Conservation (phyloP, 495 filamentous ascomycete species). For the Apiosordaria backusii region DNA sequence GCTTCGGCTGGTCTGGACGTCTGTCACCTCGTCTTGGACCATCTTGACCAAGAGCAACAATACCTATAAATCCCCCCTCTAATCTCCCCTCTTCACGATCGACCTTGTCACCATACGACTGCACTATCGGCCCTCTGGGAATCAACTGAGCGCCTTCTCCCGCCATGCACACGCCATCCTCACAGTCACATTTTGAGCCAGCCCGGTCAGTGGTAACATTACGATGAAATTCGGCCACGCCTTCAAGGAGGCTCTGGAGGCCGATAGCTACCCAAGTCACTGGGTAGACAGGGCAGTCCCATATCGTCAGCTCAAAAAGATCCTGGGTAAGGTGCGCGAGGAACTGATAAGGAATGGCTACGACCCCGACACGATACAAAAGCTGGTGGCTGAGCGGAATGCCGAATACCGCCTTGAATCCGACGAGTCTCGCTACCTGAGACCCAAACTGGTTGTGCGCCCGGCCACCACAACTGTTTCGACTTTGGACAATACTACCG, state of each 20-base stretch:
- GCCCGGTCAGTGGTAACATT: constrained; percentile 19
- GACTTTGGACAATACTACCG: background rate
- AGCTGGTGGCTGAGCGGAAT: constrained; percentile 43
- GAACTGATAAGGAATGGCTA: constrained; percentile 62
- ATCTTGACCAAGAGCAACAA: background rate
- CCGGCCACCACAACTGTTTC: constrained; percentile 8
- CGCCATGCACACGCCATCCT: constrained; percentile 29
- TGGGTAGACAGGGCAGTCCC: constrained; percentile 70
- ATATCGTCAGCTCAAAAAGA: constrained; percentile 71
- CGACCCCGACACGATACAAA: constrained; percentile 54
- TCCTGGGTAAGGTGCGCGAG: constrained; percentile 61
- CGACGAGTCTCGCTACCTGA: constrained; percentile 25
- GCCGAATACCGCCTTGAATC: constrained; percentile 49
- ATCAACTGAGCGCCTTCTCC: constrained; percentile 9
- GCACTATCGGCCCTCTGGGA: background rate
- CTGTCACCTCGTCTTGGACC: background rate
- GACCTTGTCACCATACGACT: background rate
- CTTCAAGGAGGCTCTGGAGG: constrained; percentile 56
- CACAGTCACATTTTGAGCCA: constrained; percentile 12
- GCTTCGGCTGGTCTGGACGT: background rate
- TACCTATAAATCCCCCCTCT: background rate
- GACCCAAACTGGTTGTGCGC: constrained; percentile 30
- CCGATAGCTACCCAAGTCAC: constrained; percentile 57
- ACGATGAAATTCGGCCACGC: constrained; percentile 74
- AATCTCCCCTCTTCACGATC: background rate